A percentile compares a stretch with the other conserved stretches of the same genome.
Conservation (phyloP, 768 basidiomycete species). For the Trametes villosa region DNA sequence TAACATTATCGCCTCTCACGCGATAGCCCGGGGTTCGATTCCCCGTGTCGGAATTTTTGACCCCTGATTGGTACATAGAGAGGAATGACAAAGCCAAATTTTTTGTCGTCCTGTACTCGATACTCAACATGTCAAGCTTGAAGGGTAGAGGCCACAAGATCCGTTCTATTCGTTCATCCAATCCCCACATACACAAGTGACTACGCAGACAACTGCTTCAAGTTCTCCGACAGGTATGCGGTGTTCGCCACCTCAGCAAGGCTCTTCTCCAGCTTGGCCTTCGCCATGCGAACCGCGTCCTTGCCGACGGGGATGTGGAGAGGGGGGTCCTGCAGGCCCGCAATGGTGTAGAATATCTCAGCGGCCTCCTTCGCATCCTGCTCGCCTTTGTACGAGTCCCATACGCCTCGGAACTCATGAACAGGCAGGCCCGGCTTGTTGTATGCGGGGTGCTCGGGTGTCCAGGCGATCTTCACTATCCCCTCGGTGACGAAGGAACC, state of each 20-base stretch:
- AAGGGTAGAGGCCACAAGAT: no score
- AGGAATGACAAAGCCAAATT: no score
- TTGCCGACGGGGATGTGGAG: background rate
- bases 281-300: background rate
- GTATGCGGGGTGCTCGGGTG: conserved; percentile 20
- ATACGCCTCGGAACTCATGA: background rate
- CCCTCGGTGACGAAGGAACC: conserved; percentile 15
- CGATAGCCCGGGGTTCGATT: conserved; percentile 22
- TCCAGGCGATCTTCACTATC: background rate
- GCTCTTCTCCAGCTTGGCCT: conserved; percentile 11
- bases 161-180: no score
- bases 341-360: conserved; percentile 12
- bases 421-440: background rate
- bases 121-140: no score
- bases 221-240: conserved; percentile 23
- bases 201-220: no score
- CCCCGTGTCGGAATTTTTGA: conserved; percentile 17
- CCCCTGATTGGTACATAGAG: no score
- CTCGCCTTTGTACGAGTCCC: background rate
- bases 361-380: background rate
- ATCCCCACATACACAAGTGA: no score
- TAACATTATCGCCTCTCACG: conserved; percentile 23
- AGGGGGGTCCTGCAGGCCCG: conserved; percentile 1
- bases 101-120: no score
- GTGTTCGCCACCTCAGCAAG: conserved; percentile 14